These are phyloP conservation scores for Exsudoporus frostii DNA, from an alignment of 768 basidiomycete genomes.

Conservation along the genomic window DNA sequence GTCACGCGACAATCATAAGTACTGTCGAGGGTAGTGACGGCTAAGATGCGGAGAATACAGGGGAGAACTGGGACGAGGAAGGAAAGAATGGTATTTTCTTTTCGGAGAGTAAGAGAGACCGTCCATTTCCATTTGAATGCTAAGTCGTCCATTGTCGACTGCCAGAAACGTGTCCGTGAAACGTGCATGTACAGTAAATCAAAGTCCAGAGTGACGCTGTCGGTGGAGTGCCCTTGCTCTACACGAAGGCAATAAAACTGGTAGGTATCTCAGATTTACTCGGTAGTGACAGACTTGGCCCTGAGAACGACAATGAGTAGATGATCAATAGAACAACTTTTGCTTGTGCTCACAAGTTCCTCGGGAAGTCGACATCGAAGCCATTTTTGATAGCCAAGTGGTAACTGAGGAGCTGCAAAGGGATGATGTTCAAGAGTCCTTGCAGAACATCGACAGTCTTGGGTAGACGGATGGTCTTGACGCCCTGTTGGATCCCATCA, in stretches of 20 bases:
- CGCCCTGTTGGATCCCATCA: constrained; percentile 64
- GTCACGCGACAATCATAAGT: no score
- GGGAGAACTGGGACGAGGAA: neutral
- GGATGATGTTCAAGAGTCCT: constrained; percentile 94
- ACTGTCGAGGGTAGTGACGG: neutral
- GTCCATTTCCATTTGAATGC: constrained; percentile 26
- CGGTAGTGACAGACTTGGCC: constrained; percentile 75
- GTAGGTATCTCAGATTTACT: constrained; percentile 40
- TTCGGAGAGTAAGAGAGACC: constrained; percentile 1
- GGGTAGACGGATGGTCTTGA: constrained; percentile 91
- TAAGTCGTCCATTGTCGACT: constrained; percentile 29
- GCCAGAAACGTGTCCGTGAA: constrained; percentile 25
- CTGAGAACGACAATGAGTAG: constrained; percentile 33
- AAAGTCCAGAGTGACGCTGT: constrained; percentile 12
- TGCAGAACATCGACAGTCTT: constrained; percentile 93
- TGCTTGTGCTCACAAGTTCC: constrained; percentile 71
- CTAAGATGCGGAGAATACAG: neutral
- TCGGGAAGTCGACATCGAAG: constrained; percentile 97
- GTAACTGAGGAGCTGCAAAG: constrained; percentile 92
- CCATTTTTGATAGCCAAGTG: constrained; percentile 95
- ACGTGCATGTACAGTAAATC: constrained; percentile 11
- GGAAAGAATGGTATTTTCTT: neutral
- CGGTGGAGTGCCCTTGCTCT: neutral
- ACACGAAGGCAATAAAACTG: neutral
- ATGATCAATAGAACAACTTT: constrained; percentile 2